Percentiles rank a stretch among this genome's conserved stretches.
phyloP scores from a whole-genome alignment of 202 grass and related monocot genomes.

The Brachypodium distachyon region DNA sequence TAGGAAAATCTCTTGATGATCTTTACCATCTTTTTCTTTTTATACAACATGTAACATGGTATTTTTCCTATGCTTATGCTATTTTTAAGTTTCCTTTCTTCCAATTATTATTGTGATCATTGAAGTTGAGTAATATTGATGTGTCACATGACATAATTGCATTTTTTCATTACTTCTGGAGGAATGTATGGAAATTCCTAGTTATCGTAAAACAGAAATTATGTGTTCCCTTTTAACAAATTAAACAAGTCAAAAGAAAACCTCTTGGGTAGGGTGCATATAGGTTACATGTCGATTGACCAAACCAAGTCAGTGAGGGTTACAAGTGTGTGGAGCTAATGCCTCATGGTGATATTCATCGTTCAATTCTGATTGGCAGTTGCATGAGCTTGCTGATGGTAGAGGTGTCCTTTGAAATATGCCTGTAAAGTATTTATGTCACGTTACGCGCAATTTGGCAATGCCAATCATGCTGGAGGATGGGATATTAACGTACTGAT shows the following conservation, averaged over 20 bases:
- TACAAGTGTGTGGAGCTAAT: background rate
- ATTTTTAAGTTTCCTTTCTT: background rate
- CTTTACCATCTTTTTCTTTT: background rate
- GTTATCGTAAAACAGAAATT: background rate
- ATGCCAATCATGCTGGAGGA: background rate
- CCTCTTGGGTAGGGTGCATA: background rate
- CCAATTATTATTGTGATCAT: background rate
- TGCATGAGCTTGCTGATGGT: background rate
- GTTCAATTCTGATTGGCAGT: background rate
- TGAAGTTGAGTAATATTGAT: background rate
- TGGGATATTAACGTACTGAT: background rate
- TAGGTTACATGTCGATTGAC: background rate
- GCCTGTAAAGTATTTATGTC: background rate
- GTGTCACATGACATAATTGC: background rate
- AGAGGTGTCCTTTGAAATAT: background rate
- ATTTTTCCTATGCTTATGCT: background rate
- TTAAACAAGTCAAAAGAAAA: background rate
- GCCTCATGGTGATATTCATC: background rate
- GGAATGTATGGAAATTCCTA: background rate
- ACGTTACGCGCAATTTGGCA: background rate
- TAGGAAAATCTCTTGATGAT: background rate
- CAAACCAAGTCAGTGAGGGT: background rate
- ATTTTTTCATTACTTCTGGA: background rate
- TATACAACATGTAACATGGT: background rate
- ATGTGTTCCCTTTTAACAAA: background rate